A percentile compares a stretch with the other conserved stretches of the same genome.
Evolutionary conservation across 768 basidiomycete species (phyloP).

Genomic region (Naganishia randhawae): DNA sequence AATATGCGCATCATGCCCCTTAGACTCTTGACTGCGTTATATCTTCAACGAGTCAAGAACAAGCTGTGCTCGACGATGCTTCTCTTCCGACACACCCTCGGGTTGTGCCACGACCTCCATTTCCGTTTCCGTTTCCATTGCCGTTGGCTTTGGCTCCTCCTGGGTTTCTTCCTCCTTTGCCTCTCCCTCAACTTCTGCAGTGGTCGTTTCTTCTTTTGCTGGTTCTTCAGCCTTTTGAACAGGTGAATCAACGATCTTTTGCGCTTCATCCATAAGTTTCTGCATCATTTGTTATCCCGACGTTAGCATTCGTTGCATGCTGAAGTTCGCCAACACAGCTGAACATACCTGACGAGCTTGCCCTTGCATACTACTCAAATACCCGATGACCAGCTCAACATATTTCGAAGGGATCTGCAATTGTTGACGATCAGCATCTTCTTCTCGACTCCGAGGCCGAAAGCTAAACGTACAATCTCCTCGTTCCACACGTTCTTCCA

Average conservation of each 20-base stretch:
- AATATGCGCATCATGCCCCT: too few relatives aligned
- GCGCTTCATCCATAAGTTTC: conserved; percentile 18
- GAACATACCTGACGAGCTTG: conserved; percentile 18
- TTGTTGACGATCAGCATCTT: not conserved
- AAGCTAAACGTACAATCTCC: conserved; percentile 2
- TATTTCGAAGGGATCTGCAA: conserved; percentile 17
- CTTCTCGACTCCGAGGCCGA: not conserved
- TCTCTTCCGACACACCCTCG: not conserved
- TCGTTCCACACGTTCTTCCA: conserved; percentile 22
- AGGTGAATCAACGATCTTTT: not conserved
- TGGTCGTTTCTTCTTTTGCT: not conserved
- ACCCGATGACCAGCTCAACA: conserved; percentile 20
- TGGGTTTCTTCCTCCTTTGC: not conserved
- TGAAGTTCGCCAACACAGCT: not conserved
- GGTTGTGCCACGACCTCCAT: not conserved
- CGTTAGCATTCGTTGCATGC: not conserved
- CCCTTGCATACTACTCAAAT: conserved; percentile 25
- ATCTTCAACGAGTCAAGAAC: conserved; percentile 3
- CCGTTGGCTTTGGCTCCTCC: not conserved
- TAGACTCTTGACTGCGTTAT: not conserved
- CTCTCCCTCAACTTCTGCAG: not conserved
- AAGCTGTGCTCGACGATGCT: conserved; percentile 12
- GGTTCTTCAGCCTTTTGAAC: conserved; percentile 1
- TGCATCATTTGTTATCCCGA: not conserved
- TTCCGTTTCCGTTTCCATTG: not conserved